Conservation (phyloP, 768 basidiomycete genomes). For the Boletus sensibilis region DNA sequence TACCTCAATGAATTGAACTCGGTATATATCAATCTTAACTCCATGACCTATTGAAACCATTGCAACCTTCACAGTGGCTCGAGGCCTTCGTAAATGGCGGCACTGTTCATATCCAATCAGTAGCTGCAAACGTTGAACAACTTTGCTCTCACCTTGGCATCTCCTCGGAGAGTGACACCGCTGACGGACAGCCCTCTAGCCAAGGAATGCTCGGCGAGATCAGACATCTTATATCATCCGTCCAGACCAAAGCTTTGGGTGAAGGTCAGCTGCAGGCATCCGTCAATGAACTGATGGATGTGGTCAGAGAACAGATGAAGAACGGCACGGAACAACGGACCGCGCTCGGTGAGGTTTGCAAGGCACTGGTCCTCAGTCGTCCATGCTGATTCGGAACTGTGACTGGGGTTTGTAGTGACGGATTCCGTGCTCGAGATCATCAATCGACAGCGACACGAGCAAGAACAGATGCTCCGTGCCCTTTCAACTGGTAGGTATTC, state of each 20-base stretch:
- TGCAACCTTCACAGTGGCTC: constrained; percentile 57
- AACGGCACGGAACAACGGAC: constrained; percentile 41
- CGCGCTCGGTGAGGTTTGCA: constrained; percentile 33
- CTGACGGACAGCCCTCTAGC: constrained; percentile 8
- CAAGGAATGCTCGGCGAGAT: constrained; percentile 37
- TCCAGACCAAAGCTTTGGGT: constrained; percentile 32
- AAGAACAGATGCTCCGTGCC: constrained; percentile 65
- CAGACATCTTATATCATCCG: constrained; percentile 34
- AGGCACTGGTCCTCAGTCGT: constrained; percentile 10
- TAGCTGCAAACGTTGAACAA: constrained; percentile 59
- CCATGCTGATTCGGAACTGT: constrained; percentile 8
- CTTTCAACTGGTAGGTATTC: constrained; percentile 58
- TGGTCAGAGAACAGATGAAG: constrained; percentile 42
- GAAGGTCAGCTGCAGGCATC: constrained; percentile 33
- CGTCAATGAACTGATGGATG: constrained; percentile 38
- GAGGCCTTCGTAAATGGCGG: constrained; percentile 79
- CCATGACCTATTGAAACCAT: not conserved
- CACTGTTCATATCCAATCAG: constrained; percentile 65
- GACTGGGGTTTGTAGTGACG: constrained; percentile 40
- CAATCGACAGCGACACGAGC: constrained; percentile 68
- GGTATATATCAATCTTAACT: constrained; percentile 38
- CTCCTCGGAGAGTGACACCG: constrained; percentile 19
- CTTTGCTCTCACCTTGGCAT: constrained; percentile 56
- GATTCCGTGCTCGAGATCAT: constrained; percentile 61
- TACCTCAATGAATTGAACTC: constrained; percentile 78